phyloP scores from a whole-genome alignment of 495 filamentous ascomycete genomes.

The Penicillium canariense region DNA sequence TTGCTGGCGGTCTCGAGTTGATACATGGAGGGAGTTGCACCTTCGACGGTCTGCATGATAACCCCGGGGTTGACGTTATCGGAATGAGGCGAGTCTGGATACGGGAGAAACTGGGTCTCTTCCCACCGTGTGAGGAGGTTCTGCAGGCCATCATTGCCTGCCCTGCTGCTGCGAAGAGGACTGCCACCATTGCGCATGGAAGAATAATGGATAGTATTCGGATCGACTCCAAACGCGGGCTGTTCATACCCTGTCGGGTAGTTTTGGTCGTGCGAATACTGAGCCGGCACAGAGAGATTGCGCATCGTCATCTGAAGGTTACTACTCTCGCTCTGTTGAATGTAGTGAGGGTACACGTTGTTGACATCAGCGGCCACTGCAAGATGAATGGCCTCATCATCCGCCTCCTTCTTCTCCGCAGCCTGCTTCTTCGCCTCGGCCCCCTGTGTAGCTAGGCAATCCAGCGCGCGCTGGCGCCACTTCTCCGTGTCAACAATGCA shows the following conservation, averaged over 20 bases:
- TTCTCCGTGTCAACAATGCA: constrained; percentile 1
- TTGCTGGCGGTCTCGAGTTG: too few relatives aligned
- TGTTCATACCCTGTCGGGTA: background rate
- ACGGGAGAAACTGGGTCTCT: too few relatives aligned
- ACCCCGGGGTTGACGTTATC: too few relatives aligned
- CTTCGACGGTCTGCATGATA: too few relatives aligned
- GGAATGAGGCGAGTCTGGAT: too few relatives aligned
- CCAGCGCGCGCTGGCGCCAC: background rate
- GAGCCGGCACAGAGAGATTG: background rate
- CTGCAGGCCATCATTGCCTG: too few relatives aligned
- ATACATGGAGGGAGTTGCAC: too few relatives aligned
- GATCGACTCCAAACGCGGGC: background rate
- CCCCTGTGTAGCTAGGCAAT: background rate
- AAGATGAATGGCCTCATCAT: too few relatives aligned
- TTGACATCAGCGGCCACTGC: background rate
- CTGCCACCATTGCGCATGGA: too few relatives aligned
- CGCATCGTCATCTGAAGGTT: background rate
- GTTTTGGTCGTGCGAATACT: background rate
- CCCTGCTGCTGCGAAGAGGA: too few relatives aligned
- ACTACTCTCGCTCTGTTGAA: background rate
- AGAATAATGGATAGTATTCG: background rate
- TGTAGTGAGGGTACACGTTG: background rate
- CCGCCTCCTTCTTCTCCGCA: too few relatives aligned
- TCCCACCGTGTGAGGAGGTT: too few relatives aligned
- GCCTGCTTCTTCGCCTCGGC: background rate